Conservation (phyloP, 371 early-diverging fungal species). For the Mortierella sp. region DNA sequence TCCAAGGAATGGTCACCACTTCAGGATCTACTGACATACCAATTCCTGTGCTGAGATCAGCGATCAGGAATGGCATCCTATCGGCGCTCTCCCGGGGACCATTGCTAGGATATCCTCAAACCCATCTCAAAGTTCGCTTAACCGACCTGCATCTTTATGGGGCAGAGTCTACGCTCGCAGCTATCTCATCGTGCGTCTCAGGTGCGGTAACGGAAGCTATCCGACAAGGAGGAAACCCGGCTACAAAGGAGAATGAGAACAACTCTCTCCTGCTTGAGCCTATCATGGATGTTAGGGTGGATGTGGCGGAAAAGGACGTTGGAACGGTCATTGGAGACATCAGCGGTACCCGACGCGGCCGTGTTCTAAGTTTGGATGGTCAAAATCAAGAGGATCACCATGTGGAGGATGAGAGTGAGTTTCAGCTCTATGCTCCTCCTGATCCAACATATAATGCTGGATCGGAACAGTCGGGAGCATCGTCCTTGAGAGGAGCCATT, state of each 20-base stretch:
- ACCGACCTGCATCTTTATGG: conserved; percentile 66
- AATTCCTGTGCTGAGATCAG: conserved; percentile 52
- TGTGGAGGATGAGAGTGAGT: conserved; percentile 49
- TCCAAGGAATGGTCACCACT: conserved; percentile 26
- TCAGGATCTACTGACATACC: conserved; percentile 57
- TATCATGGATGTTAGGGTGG: conserved; percentile 82
- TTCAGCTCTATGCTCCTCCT: conserved; percentile 63
- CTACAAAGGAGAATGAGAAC: conserved; percentile 2
- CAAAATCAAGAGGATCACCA: conserved; percentile 29
- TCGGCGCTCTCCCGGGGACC: conserved; percentile 84
- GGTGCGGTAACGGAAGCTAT: conserved; percentile 72
- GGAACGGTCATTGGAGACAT: conserved; percentile 87
- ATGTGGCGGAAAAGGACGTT: conserved; percentile 77
- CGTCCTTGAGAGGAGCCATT: conserved; percentile 30
- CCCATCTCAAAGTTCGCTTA: conserved; percentile 69
- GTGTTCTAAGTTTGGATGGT: conserved; percentile 65
- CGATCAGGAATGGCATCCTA: conserved; percentile 76
- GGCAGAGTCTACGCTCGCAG: conserved; percentile 74
- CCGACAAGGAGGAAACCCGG: conserved; percentile 52
- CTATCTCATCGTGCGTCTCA: conserved; percentile 73
- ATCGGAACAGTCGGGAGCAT: neutral
- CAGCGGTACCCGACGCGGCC: conserved; percentile 79
- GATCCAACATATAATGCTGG: conserved; percentile 56
- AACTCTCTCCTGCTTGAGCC: conserved; percentile 83
- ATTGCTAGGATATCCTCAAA: conserved; percentile 83